Evolutionary conservation across 805 yeast species (phyloP), one percentile per base, ranked within the genome.

Genomic region (Yamadazyma philogaea): DNA sequence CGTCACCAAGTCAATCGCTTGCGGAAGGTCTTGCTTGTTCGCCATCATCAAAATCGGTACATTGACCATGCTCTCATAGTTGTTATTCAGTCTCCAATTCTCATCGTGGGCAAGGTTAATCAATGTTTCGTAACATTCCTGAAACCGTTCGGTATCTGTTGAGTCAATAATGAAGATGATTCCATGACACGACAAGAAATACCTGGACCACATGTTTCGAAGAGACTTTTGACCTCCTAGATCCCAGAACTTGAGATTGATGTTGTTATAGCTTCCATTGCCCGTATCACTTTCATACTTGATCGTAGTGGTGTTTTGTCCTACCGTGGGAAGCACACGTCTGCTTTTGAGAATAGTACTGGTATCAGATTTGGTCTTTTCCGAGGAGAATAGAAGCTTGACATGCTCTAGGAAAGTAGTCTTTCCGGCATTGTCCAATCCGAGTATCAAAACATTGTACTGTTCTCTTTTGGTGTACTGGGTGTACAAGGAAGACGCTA

Each of bases 391-490:
- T 17, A 69, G 55, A 21, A 70, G 59, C 54, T 69, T 68, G 34
- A 68, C 44, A 49, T 66, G 72, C 51, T 68, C 73, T 34, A 67
- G 49, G 43, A 64, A 65, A 8, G 68, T 61, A 11, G 98, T 93
- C 60, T 91, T 91, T 1, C 99, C 99, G 0, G 98, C 96, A 68
- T 91, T 90, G 62, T 91, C 97, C 21, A 91, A 75, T 15, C 99
- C 99, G 17, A 91, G 70, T 28, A 91, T 86, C 37, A 91, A 72
- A 1, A 70, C 55, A 44, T 69, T 70, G 51, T 70, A 70, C 55
- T 70, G 75, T 45, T 70, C 75, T 38, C 74, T 59, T 51, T 69
- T 63, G 43, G 72, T 68, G 53, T 69, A 70, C 49, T 68, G 73
- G 4, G 74, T 67, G 51, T 70, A 70, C 34, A 70, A 54, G 32